These are phyloP conservation scores for Volvox carteri DNA, from an alignment of 163 green algal genomes.

Conservation along the genomic window DNA sequence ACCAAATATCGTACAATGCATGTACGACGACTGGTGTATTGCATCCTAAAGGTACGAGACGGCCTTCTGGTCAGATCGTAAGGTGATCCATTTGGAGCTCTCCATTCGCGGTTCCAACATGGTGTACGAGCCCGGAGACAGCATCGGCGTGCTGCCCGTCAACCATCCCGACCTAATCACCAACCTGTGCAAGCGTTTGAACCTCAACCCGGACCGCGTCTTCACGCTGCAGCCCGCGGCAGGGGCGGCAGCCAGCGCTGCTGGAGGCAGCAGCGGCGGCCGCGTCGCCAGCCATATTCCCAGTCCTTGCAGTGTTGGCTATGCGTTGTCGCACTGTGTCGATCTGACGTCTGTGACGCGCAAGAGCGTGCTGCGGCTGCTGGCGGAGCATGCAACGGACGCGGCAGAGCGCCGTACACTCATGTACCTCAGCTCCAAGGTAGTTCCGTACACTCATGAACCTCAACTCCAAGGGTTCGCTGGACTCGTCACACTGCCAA, in stretches of 20 bases:
- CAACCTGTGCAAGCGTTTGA: slow-evolving; percentile 80
- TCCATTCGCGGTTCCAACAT: slow-evolving; percentile 79
- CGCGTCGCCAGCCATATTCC: slow-evolving; percentile 75
- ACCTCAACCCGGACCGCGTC: slow-evolving; percentile 67
- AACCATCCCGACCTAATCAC: slow-evolving; percentile 85
- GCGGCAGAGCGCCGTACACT: slow-evolving; percentile 75
- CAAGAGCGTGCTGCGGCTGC: slow-evolving; percentile 89
- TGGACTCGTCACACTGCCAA: too few relatives aligned
- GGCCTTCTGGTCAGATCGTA: slow-evolving; percentile 73
- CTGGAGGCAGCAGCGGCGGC: neutral
- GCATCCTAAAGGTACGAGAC: slow-evolving; percentile 75
- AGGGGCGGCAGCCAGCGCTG: neutral
- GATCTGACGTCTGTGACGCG: slow-evolving; percentile 88
- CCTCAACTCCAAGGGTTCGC: too few relatives aligned
- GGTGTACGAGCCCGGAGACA: slow-evolving; percentile 80
- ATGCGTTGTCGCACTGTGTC: slow-evolving; percentile 75
- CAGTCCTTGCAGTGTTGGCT: slow-evolving; percentile 83
- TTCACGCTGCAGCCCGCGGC: slow-evolving; percentile 67
- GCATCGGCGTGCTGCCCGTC: slow-evolving; percentile 82
- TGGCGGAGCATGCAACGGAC: slow-evolving; percentile 88
- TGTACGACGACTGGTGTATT: too few relatives aligned
- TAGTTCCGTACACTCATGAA: too few relatives aligned
- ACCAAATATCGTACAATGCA: neutral
- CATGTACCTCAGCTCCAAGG: slow-evolving; percentile 64
- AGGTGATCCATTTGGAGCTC: slow-evolving; percentile 79